Base-by-base conservation (phyloP, 2,329 filamentous ascomycete species). In the Pyricularia grisea region DNA sequence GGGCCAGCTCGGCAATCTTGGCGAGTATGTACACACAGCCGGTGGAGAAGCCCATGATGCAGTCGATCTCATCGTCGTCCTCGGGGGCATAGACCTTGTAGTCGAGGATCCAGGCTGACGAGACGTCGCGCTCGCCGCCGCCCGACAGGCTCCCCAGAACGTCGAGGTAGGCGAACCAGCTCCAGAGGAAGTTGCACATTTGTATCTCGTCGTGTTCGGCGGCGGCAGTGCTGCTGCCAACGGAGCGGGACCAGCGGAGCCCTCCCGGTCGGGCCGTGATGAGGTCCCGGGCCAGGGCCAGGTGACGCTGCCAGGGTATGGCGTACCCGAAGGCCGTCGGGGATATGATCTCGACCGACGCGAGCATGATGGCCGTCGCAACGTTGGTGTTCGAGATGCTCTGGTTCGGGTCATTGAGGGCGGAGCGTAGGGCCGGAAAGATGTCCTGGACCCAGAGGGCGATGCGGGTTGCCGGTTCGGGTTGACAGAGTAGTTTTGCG, bases 81-180 rank as follows among this genome's bases (percentile, higher is more conserved):
- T 86, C 82, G 4, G 80, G 81, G 69, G 84, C 84, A 70, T 87
- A 84, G 12, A 83, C 77, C 42, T 79, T 77, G 71, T 82, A 79
- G 73, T 83, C 82, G 77, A 86, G 77, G 80, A 88, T 75, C 82
- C 82, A 78, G 71, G 81, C 73, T 68, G 79, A 82, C 10, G 87
- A 79, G 0, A 86, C 84, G 27, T 82, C 82, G 42, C 83, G 83
- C 42, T 81, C 81, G 66, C 81, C 65, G 75, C 85, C 85, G 20
- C 90, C 91, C 68, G 81, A 89, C 30, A 96, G 81, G 61, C 87
- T 89, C 28, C 92, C 92, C 69, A 95, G 81, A 1, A 95, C 88
- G 74, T 95, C 92, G 25, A 96, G 84, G 77, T 95, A 95, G 1
- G 90, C 90, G 72, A 95, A 90, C 92, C 92, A 96, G 70, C 91